phyloP scores from a whole-genome alignment of 768 basidiomycete genomes.

The Rhodosporidiobolus sp. region DNA sequence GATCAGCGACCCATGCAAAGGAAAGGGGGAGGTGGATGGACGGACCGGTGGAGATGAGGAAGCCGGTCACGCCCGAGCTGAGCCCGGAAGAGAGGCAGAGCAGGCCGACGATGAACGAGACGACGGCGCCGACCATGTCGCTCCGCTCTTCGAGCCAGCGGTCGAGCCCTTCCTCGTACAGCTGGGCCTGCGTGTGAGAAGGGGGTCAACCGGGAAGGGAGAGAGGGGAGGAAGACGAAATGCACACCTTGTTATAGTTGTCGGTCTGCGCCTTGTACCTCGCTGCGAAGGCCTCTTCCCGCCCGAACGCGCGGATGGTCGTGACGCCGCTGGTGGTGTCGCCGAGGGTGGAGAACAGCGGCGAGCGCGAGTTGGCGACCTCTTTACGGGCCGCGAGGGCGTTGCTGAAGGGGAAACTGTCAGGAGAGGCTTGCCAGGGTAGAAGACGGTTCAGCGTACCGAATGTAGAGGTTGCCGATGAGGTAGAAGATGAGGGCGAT shows the following conservation, averaged over 20 bases:
- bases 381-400: conserved; percentile 36
- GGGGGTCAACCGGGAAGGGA: background rate
- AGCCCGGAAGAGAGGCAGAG: conserved; percentile 28
- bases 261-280: conserved; percentile 49
- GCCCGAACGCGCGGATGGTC: conserved; percentile 51
- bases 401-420: conserved; percentile 48
- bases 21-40: conserved; percentile 39
- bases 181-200: conserved; percentile 6
- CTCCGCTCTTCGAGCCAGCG: conserved; percentile 33
- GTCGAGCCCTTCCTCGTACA: conserved; percentile 29
- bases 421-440: conserved; percentile 13
- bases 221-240: conserved; percentile 41
- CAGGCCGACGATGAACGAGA: conserved; percentile 40
- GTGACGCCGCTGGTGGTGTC: conserved; percentile 50
- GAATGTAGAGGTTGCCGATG: conserved; percentile 50
- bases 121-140: conserved; percentile 28
- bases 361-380: conserved; percentile 43
- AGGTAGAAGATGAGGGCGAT: conserved; percentile 47
- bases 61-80: conserved; percentile 21
- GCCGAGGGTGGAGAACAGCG: conserved; percentile 51
- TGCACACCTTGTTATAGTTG: conserved; percentile 46
- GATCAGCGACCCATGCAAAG: background rate
- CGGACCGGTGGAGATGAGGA: conserved; percentile 31
- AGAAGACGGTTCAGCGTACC: conserved; percentile 13
- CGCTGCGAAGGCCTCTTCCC: conserved; percentile 48